Percentiles rank a stretch among this genome's conserved stretches.
Evolutionary conservation across 2,329 filamentous ascomycete species (phyloP).

Genomic region (Hymenoscyphus occultus): DNA sequence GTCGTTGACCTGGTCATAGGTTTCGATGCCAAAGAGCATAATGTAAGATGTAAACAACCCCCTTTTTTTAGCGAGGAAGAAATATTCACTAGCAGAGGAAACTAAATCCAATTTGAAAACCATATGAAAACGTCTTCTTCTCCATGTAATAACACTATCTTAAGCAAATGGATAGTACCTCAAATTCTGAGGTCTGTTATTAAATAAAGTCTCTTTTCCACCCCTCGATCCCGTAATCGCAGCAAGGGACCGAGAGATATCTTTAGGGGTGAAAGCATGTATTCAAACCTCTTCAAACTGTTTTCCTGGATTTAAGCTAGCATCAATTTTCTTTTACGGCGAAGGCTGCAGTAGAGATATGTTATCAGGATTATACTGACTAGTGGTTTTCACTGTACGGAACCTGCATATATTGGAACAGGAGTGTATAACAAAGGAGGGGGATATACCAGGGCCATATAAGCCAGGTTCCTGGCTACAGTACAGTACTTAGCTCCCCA

Average conservation of each 20-base stretch:
- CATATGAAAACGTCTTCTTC: constrained; percentile 17
- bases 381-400: too few species aligned
- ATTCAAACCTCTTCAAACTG: constrained; percentile 38
- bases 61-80: not conserved
- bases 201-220: constrained; percentile 24
- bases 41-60: constrained; percentile 9
- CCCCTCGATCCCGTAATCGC: constrained; percentile 35
- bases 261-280: constrained; percentile 33
- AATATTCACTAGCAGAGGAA: not conserved
- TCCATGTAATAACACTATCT: constrained; percentile 12
- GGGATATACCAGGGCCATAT: too few species aligned
- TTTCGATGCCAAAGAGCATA: not conserved
- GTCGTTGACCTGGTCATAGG: not conserved
- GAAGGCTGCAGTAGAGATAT: constrained; percentile 35
- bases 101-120: constrained; percentile 19
- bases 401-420: too few species aligned
- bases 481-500: too few species aligned
- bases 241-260: constrained; percentile 33
- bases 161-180: constrained; percentile 8
- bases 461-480: too few species aligned
- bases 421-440: too few species aligned
- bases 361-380: too few species aligned
- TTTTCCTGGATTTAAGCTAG: constrained; percentile 31
- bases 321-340: constrained; percentile 38
- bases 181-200: constrained; percentile 7